These are phyloP conservation scores for Rhodotorula babjevae DNA, from an alignment of 768 basidiomycete species.

Conservation along the genomic window DNA sequence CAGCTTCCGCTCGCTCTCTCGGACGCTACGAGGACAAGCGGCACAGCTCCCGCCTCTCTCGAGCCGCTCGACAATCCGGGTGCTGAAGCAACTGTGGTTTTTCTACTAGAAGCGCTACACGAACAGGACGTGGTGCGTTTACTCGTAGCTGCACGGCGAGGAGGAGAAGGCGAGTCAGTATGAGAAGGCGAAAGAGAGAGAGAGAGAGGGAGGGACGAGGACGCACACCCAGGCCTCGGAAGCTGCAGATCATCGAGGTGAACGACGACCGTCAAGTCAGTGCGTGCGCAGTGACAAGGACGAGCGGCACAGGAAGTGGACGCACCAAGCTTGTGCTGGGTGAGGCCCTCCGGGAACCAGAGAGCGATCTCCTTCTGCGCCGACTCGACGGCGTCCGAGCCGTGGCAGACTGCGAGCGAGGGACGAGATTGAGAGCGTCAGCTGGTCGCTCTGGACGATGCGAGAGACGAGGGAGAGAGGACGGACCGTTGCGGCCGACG, in stretches of 20 bases:
- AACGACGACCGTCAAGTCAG: neutral
- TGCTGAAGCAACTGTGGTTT: neutral
- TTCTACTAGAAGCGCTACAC: too few species aligned
- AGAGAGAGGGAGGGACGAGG: neutral
- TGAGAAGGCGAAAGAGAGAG: neutral
- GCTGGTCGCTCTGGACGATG: neutral
- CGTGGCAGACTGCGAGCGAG: slow-evolving; percentile 32
- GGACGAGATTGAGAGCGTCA: neutral
- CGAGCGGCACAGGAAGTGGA: neutral
- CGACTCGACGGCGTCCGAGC: slow-evolving; percentile 50
- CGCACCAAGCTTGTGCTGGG: slow-evolving; percentile 47
- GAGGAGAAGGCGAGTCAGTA: neutral
- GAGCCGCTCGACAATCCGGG: too few species aligned
- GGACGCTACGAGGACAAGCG: too few species aligned
- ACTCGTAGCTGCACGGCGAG: neutral
- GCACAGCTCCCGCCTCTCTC: too few species aligned
- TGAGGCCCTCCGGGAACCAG: slow-evolving; percentile 87
- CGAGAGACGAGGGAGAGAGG: neutral
- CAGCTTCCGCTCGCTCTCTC: too few species aligned
- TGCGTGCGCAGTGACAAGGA: too few species aligned
- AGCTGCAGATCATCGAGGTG: too few species aligned
- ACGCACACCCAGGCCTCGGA: neutral
- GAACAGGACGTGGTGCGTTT: neutral
- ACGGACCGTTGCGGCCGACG: slow-evolving; percentile 81
- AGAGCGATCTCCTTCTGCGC: slow-evolving; percentile 83